Conservation (phyloP, 164 flowering plant genomes). For the Stephania japonica region DNA sequence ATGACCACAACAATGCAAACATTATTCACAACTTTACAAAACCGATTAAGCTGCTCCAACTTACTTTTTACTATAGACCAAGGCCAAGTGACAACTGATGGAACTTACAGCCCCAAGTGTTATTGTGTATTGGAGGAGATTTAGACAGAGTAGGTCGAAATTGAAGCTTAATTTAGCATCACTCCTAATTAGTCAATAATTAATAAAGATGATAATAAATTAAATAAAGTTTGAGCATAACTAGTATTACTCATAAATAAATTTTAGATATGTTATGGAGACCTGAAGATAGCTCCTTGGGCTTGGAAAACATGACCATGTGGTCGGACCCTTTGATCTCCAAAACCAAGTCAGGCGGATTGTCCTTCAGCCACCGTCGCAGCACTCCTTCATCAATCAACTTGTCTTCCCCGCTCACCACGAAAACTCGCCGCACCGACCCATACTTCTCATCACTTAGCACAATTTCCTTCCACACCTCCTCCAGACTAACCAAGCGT, state of each 20-base stretch:
- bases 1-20: too few relatives aligned
- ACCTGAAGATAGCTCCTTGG: slow-evolving; percentile 10
- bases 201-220: too few relatives aligned
- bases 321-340: slow-evolving; percentile 19
- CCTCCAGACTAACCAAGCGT: slow-evolving; percentile 1
- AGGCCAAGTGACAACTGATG: too few relatives aligned
- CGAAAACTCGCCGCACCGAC: slow-evolving; percentile 15
- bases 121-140: too few relatives aligned
- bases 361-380: slow-evolving; percentile 16
- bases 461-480: neutral
- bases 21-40: too few relatives aligned
- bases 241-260: neutral
- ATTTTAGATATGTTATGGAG: slow-evolving; percentile 13
- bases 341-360: slow-evolving; percentile 15
- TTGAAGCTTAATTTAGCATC: too few relatives aligned
- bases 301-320: slow-evolving; percentile 30
- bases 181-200: too few relatives aligned
- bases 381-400: slow-evolving; percentile 8
- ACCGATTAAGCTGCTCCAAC: too few relatives aligned
- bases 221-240: too few relatives aligned
- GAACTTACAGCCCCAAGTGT: too few relatives aligned
- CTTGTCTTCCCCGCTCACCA: slow-evolving; percentile 15
- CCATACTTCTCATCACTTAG: slow-evolving; percentile 19
- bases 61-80: too few relatives aligned
- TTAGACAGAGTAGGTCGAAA: too few relatives aligned